Evolutionary conservation across 2,329 filamentous ascomycete genomes (phyloP).

Genomic region (Coniochaeta hoffmannii): DNA sequence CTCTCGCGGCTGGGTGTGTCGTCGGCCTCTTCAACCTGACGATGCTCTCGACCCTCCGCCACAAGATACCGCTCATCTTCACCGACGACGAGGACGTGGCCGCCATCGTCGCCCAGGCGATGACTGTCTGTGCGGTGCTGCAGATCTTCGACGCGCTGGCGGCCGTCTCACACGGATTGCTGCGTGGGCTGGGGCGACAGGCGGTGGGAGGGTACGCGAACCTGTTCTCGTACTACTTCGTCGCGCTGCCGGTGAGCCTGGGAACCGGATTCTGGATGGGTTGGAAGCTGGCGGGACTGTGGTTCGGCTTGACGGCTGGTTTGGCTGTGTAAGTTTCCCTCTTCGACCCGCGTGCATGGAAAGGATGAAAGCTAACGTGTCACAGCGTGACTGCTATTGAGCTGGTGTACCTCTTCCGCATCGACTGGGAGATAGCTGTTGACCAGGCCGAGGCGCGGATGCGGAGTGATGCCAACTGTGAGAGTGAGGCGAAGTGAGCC

Average conservation of each 20-base stretch:
- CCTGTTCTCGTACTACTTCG: constrained; percentile 74
- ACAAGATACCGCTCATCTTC: constrained; percentile 70
- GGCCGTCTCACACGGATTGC: constrained; percentile 72
- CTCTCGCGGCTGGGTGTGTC: constrained; percentile 55
- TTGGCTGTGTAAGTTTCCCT: constrained; percentile 46
- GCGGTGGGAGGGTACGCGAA: constrained; percentile 87
- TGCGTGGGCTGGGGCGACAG: constrained; percentile 82
- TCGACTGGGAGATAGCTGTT: constrained; percentile 12
- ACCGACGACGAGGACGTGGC: constrained; percentile 68
- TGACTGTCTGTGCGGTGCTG: constrained; percentile 80
- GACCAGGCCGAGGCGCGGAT: constrained; percentile 11
- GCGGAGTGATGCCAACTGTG: constrained; percentile 6
- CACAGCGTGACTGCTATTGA: constrained; percentile 5
- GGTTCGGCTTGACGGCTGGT: constrained; percentile 71
- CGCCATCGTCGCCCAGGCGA: constrained; percentile 56
- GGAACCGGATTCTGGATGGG: constrained; percentile 66
- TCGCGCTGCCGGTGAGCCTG: constrained; percentile 81
- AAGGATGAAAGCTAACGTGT: neutral
- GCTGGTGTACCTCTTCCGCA: constrained; percentile 10
- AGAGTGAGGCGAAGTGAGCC: neutral
- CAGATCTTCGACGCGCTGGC: constrained; percentile 82
- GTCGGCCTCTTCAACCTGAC: constrained; percentile 76
- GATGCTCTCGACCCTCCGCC: constrained; percentile 60
- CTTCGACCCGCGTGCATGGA: neutral
- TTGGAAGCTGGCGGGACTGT: constrained; percentile 75